These are phyloP conservation scores for Dictyostelium brefeldianum DNA, from an alignment of 78 protist species.

Conservation along the genomic window DNA sequence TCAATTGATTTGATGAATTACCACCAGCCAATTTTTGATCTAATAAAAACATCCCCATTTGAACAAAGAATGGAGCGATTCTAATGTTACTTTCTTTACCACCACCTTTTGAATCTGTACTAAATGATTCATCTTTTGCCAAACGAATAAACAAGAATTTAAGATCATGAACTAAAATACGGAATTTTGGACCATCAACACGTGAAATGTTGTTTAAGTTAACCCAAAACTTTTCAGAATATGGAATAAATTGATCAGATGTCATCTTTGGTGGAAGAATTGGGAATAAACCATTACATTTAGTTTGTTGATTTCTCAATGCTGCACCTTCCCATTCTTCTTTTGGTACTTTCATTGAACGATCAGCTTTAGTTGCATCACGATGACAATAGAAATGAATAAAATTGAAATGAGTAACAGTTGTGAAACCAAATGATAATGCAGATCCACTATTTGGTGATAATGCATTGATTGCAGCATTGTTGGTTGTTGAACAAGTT, in stretches of 20 bases:
- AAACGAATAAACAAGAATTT: slow-evolving; percentile 49
- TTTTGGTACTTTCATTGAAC: slow-evolving; percentile 69
- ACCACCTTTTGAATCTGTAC: slow-evolving; percentile 85
- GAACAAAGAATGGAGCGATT: slow-evolving; percentile 81
- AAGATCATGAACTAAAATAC: slow-evolving; percentile 82
- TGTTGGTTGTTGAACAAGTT: not conserved
- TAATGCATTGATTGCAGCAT: too few species aligned
- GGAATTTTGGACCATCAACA: slow-evolving; percentile 62
- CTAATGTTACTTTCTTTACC: slow-evolving; percentile 85
- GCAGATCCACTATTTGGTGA: not conserved
- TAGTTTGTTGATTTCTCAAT: slow-evolving; percentile 88
- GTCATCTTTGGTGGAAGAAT: slow-evolving; percentile 68
- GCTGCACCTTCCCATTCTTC: slow-evolving; percentile 95
- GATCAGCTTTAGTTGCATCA: slow-evolving; percentile 89
- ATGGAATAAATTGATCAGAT: slow-evolving; percentile 31
- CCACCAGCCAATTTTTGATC: slow-evolving; percentile 53
- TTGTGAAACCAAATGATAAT: slow-evolving; percentile 48
- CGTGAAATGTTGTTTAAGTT: slow-evolving; percentile 10
- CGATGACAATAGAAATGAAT: slow-evolving; percentile 91
- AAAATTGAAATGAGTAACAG: slow-evolving; percentile 90
- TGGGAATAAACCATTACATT: slow-evolving; percentile 91
- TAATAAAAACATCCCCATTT: slow-evolving; percentile 78
- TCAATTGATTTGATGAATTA: slow-evolving; percentile 12
- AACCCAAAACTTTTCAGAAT: slow-evolving; percentile 49
- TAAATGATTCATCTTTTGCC: slow-evolving; percentile 77